Evolutionary conservation across 352 stramenopile species (phyloP).

Genomic region (Phytophthora quininea): DNA sequence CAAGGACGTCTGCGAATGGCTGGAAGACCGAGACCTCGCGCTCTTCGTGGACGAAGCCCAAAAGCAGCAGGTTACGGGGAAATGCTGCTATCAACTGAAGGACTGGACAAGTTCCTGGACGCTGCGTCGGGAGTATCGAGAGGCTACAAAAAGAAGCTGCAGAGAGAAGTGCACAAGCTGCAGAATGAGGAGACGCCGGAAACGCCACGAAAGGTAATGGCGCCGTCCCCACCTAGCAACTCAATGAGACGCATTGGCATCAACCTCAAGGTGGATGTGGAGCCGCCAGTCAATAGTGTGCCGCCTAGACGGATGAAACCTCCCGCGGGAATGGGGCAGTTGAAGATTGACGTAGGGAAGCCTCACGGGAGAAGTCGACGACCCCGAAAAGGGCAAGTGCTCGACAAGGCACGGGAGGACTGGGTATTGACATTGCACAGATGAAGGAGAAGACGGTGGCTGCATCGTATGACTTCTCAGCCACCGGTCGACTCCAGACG

Average conservation of each 20-base stretch:
- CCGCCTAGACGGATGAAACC: constrained; percentile 13
- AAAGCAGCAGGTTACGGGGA: constrained; percentile 48
- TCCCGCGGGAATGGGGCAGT: constrained; percentile 42
- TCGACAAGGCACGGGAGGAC: constrained; percentile 45
- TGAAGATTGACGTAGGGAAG: constrained; percentile 59
- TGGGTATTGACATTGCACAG: constrained; percentile 72
- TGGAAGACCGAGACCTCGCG: constrained; percentile 61
- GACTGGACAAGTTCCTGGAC: constrained; percentile 67
- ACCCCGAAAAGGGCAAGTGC: constrained; percentile 13
- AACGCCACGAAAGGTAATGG: constrained; percentile 9
- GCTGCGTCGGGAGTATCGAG: constrained; percentile 52
- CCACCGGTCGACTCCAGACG: constrained; percentile 72
- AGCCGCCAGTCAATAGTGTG: constrained; percentile 15
- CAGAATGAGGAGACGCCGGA: constrained; percentile 17
- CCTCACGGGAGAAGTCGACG: constrained; percentile 14
- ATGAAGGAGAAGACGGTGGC: constrained; percentile 64
- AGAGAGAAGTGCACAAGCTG: constrained; percentile 81
- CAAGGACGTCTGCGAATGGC: constrained; percentile 61
- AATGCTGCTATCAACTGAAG: constrained; percentile 43
- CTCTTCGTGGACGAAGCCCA: constrained; percentile 58
- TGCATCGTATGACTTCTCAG: constrained; percentile 84
- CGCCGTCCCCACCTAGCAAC: constrained; percentile 18
- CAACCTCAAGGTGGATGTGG: constrained; percentile 65
- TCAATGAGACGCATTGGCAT: constrained; percentile 50
- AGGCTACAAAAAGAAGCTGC: constrained; percentile 80